A percentile compares a stretch with the other conserved stretches of the same genome.
These are phyloP conservation scores for Dendrobium officinale DNA, from an alignment of 106 monocot genomes.

Conservation along the genomic window DNA sequence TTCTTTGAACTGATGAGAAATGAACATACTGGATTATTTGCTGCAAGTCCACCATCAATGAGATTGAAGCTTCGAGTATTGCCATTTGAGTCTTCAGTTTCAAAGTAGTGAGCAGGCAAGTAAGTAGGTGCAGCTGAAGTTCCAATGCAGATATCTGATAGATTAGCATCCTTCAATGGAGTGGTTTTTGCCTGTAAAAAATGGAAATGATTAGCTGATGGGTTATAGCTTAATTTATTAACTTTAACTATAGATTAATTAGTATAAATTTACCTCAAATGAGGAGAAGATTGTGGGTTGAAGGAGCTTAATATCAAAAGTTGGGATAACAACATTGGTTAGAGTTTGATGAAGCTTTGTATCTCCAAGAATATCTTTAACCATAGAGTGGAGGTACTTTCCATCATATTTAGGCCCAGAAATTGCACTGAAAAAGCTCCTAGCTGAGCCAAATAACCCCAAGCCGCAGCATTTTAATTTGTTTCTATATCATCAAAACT, in stretches of 20 bases:
- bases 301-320: constrained; percentile 53
- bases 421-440: background rate
- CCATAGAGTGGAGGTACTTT: constrained; percentile 36
- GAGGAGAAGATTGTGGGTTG: constrained; percentile 58
- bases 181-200: constrained; percentile 15
- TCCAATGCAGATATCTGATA: constrained; percentile 50
- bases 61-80: constrained; percentile 29
- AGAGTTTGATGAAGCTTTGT: constrained; percentile 37
- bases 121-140: constrained; percentile 59
- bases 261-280: constrained; percentile 26
- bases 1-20: background rate
- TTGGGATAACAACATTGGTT: constrained; percentile 49
- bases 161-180: constrained; percentile 17
- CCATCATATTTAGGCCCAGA: constrained; percentile 57
- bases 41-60: constrained; percentile 53
- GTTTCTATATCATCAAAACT: too few species aligned
- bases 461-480: background rate
- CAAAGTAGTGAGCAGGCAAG: constrained; percentile 53
- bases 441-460: constrained; percentile 8
- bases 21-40: constrained; percentile 47
- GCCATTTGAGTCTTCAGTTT: constrained; percentile 18
- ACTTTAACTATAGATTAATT: background rate
- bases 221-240: background rate
- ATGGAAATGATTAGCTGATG: background rate
- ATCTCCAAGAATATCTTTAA: constrained; percentile 30